Percentiles rank a stretch among this genome's conserved stretches.
Conservation (phyloP, 352 stramenopile genomes). For the Pythium insidiosum region DNA sequence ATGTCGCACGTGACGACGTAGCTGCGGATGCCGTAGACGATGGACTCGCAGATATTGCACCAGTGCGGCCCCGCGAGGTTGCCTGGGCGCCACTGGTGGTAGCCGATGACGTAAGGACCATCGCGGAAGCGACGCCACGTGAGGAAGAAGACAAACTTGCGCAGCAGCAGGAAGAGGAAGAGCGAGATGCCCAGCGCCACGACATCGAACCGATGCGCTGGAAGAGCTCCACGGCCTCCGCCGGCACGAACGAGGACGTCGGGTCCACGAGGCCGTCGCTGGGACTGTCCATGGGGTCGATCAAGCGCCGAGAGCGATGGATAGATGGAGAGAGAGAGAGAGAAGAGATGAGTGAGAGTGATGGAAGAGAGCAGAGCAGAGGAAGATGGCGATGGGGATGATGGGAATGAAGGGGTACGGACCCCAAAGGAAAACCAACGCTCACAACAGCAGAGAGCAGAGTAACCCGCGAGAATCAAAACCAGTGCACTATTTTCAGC, state of each 20-base stretch:
- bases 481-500: too few relatives aligned
- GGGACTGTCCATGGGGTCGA: conserved; percentile 4
- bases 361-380: too few relatives aligned
- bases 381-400: too few relatives aligned
- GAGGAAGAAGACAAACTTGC: conserved; percentile 74
- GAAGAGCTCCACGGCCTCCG: conserved; percentile 45
- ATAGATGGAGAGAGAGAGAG: too few relatives aligned
- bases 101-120: conserved; percentile 53
- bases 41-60: conserved; percentile 76
- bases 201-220: conserved; percentile 50
- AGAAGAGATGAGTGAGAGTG: too few relatives aligned
- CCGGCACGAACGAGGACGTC: conserved; percentile 36
- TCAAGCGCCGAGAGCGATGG: too few relatives aligned
- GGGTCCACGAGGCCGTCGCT: conserved; percentile 33
- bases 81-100: conserved; percentile 70
- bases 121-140: conserved; percentile 78
- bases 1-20: conserved; percentile 83
- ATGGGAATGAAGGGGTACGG: too few relatives aligned
- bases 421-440: too few relatives aligned
- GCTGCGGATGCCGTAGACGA: conserved; percentile 79
- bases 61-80: conserved; percentile 69
- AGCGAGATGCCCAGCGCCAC: conserved; percentile 32
- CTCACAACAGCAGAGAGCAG: too few relatives aligned
- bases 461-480: too few relatives aligned
- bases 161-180: conserved; percentile 48